Evolutionary conservation across 2,329 filamentous ascomycete genomes (phyloP), one percentile per base, ranked within the genome.

Genomic region (Hypoxylon rubiginosum): DNA sequence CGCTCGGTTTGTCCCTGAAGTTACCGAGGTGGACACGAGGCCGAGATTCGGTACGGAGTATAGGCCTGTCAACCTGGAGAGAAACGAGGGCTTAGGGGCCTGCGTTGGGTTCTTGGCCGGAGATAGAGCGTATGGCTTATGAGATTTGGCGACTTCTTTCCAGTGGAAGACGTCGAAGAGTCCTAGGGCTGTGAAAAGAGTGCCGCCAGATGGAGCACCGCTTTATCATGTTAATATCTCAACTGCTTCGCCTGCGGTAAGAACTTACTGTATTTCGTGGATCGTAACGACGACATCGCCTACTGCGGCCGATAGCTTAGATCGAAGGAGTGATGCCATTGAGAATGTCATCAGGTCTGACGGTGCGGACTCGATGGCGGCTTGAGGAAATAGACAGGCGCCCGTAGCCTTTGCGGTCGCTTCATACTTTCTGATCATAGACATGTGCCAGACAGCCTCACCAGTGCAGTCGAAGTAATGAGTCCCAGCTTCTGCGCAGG

Each of bases 401-500:
- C 88, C 88, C 19, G 79, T 85, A 32, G 78, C 73, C 73, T 85
- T 83, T 19, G 88, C 88, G 3, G 76, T 74, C 1, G 75, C 72
- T 58, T 88, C 84, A 72, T 90, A 89, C 72, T 86, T 88, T 58
- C 81, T 80, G 66, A 89, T 86, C 88, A 91, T 91, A 26, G 79
- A 77, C n/a, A 79, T 74, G 17, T 88, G 84, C 79, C 84, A 90
- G 1, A 85, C 83, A 10, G 83, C 79, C 75, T 91, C 88, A 56
- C 88, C 88, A 0, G 88, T 90, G 49, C 85, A 85, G 74, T 90
- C 88, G 39, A 90, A 74, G 70, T 91, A 91, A 75, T 91, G 88
- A 1, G 88, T 90, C 67, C 88, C 88, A 57, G 83, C 80, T 73
- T 88, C 83, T 56, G 87, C 87, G 73, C 88, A 91, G 5, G 87